Evolutionary conservation across 129 eudicot genomes (phyloP).

Genomic region (Saussurea involucrata): DNA sequence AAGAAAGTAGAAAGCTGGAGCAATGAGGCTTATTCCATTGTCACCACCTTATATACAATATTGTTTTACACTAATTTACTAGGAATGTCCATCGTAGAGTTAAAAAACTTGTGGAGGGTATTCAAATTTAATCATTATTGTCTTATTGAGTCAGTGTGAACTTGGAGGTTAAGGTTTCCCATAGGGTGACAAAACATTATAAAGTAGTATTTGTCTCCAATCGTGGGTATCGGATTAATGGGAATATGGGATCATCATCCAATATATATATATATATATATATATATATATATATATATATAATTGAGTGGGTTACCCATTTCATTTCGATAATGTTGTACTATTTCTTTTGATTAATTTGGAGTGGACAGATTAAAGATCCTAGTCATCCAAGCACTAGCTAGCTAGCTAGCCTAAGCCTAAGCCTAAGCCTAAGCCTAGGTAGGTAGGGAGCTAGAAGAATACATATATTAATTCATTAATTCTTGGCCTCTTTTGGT

Average conservation of each 20-base stretch:
- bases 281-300: too few species aligned
- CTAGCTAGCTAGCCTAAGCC: too few species aligned
- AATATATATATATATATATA: too few species aligned
- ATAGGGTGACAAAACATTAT: neutral
- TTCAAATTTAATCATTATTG: neutral
- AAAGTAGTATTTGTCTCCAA: too few species aligned
- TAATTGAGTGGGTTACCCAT: too few species aligned
- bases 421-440: too few species aligned
- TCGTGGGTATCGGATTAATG: too few species aligned
- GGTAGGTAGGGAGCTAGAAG: neutral
- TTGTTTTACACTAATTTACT: neutral
- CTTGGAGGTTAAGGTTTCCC: neutral
- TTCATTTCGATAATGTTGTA: neutral
- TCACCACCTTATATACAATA: too few species aligned
- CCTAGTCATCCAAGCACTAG: neutral
- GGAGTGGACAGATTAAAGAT: neutral
- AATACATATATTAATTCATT: too few species aligned
- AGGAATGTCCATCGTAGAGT: neutral
- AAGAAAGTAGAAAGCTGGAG: neutral
- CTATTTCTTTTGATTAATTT: too few species aligned
- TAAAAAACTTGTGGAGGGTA: neutral
- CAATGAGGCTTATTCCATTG: neutral
- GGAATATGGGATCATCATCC: too few species aligned
- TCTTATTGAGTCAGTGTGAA: neutral
- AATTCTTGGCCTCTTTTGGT: too few species aligned